A percentile compares a stretch with the other conserved stretches of the same genome.
These are phyloP conservation scores for Fusarium continuum DNA, from an alignment of 2,329 filamentous ascomycete genomes.

Conservation along the genomic window DNA sequence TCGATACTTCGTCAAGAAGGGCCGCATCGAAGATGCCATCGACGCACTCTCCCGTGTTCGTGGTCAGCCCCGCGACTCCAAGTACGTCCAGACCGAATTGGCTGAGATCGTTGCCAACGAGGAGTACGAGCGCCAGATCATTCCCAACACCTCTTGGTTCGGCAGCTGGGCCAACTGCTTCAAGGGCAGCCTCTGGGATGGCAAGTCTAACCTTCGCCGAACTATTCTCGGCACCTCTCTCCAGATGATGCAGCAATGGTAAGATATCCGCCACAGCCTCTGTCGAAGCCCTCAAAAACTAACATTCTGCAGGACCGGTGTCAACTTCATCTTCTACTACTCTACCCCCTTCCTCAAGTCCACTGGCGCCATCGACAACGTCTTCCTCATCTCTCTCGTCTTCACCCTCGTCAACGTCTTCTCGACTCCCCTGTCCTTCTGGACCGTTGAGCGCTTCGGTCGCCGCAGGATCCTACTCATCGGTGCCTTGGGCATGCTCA, in stretches of 20 bases:
- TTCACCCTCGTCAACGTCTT: constrained; percentile 88
- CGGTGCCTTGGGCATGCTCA: constrained; percentile 82
- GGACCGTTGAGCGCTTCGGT: constrained; percentile 81
- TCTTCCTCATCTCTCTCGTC: constrained; percentile 85
- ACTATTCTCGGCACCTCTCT: constrained; percentile 73
- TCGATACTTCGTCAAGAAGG: constrained; percentile 34
- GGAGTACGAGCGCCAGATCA: constrained; percentile 72
- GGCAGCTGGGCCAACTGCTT: constrained; percentile 37
- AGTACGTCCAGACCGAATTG: constrained; percentile 34
- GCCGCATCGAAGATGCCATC: constrained; percentile 30
- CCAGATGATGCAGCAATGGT: constrained; percentile 82
- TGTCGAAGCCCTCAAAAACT: neutral
- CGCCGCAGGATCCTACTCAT: constrained; percentile 82
- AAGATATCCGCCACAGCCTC: neutral
- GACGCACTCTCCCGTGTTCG: constrained; percentile 27
- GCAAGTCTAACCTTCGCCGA: constrained; percentile 52
- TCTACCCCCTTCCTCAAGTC: constrained; percentile 86
- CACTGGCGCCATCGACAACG: constrained; percentile 77
- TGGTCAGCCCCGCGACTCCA: constrained; percentile 35
- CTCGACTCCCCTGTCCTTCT: constrained; percentile 90
- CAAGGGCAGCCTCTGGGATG: constrained; percentile 46
- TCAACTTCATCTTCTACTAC: constrained; percentile 94
- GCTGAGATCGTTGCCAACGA: constrained; percentile 78
- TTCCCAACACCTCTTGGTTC: constrained; percentile 20
- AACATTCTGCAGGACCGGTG: constrained; percentile 70